A percentile compares a stretch with the other conserved stretches of the same genome.
These are phyloP conservation scores for Basipetospora chlamydospora DNA, from an alignment of 2,329 filamentous ascomycete genomes.

Conservation along the genomic window DNA sequence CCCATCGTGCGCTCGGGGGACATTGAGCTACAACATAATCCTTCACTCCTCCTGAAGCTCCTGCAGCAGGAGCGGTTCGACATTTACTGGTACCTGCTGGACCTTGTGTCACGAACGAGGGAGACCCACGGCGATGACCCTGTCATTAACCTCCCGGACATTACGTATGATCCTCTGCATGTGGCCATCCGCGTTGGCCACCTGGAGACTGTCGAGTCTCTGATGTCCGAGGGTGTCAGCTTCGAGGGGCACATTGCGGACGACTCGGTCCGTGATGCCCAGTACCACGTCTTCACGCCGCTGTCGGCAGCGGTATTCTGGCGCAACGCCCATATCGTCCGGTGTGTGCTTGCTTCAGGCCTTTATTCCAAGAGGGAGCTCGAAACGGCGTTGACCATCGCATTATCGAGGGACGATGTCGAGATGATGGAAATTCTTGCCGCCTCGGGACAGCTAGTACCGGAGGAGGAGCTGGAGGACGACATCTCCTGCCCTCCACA, in stretches of 20 bases:
- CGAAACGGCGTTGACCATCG: slow-evolving; percentile 12
- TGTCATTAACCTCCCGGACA: slow-evolving; percentile 10
- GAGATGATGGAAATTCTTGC: slow-evolving; percentile 11
- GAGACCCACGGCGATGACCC: slow-evolving; percentile 4
- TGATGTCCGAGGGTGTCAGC: slow-evolving; percentile 10
- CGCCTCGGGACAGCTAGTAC: slow-evolving; percentile 1
- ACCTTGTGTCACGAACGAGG: slow-evolving; percentile 13
- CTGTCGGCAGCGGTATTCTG: slow-evolving; percentile 15
- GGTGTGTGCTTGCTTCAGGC: slow-evolving; percentile 10
- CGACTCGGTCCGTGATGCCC: neutral
- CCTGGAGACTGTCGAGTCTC: slow-evolving; percentile 7
- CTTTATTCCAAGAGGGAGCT: slow-evolving; percentile 10
- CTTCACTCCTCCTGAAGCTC: slow-evolving; percentile 12
- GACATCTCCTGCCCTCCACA: too few species aligned
- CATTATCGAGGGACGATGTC: slow-evolving; percentile 8
- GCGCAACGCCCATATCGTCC: slow-evolving; percentile 12
- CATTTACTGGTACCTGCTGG: slow-evolving; percentile 15
- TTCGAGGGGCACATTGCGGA: slow-evolving; percentile 10
- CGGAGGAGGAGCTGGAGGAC: too few species aligned
- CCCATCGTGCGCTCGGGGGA: slow-evolving; percentile 15
- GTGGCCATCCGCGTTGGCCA: slow-evolving; percentile 16
- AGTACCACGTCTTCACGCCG: slow-evolving; percentile 12
- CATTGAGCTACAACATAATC: slow-evolving; percentile 12
- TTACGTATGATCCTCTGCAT: slow-evolving; percentile 16
- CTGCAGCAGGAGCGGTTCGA: slow-evolving; percentile 12